A percentile compares a stretch with the other conserved stretches of the same genome.
phyloP scores from a whole-genome alignment of 164 flowering plant genomes.

The Amborella trichopoda region DNA sequence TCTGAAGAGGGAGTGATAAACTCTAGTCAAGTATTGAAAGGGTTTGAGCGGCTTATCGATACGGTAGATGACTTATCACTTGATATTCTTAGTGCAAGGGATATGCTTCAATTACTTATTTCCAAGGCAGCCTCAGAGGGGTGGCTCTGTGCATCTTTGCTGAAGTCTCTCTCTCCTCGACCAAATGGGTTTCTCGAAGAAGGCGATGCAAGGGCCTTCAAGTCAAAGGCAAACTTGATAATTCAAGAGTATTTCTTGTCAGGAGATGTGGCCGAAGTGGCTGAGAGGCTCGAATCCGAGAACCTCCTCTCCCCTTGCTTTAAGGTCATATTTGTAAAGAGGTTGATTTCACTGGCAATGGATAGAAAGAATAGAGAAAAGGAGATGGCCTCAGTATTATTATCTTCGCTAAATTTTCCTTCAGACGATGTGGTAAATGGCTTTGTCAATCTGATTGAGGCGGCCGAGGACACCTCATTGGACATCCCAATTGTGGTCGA shows the following conservation, averaged over 20 bases:
- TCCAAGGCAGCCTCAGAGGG: conserved; percentile 80
- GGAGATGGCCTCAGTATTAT: conserved; percentile 76
- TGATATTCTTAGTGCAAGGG: conserved; percentile 58
- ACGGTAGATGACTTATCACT: conserved; percentile 62
- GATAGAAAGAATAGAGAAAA: conserved; percentile 82
- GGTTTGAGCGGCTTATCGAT: conserved; percentile 56
- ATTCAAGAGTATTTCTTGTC: conserved; percentile 67
- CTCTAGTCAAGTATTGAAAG: conserved; percentile 64
- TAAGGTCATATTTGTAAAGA: conserved; percentile 63
- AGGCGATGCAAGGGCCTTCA: conserved; percentile 24
- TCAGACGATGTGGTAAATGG: conserved; percentile 58
- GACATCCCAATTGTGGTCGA: conserved; percentile 58
- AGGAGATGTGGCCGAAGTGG: conserved; percentile 50
- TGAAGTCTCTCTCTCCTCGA: conserved; percentile 29
- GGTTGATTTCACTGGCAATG: conserved; percentile 64
- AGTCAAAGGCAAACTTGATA: conserved; percentile 39
- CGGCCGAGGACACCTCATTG: conserved; percentile 73
- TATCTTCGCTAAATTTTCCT: conserved; percentile 51
- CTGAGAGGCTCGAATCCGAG: conserved; percentile 39
- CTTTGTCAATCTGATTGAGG: conserved; percentile 50
- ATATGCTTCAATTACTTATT: conserved; percentile 41
- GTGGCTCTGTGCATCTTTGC: conserved; percentile 64
- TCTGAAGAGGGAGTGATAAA: conserved; percentile 62
- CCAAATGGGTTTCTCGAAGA: conserved; percentile 31
- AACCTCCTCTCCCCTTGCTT: conserved; percentile 24